Evolutionary conservation across 2,329 filamentous ascomycete genomes (phyloP), one percentile per base, ranked within the genome.

Genomic region (Geosmithia putterillii): DNA sequence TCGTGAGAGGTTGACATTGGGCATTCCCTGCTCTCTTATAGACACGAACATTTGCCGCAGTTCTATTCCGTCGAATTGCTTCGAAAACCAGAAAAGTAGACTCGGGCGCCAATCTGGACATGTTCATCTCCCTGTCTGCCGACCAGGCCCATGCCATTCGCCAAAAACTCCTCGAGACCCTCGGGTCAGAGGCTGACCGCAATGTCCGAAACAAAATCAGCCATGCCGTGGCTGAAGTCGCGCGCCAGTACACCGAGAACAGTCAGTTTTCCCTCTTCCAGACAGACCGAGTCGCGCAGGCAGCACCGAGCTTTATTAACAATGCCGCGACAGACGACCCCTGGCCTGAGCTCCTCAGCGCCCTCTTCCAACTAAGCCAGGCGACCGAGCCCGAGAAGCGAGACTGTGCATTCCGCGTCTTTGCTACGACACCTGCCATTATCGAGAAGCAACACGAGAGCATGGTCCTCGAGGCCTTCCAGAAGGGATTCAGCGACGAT

Each of bases 401-500:
- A 49, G 92, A 96, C 66, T 87, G 83, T 40, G 87, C 92, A 17
- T 98, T 92, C 68, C 80, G 92, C 48, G 92, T 98, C 55, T 95
- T 98, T 61, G 83, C 89, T 38, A 90, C 89, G 1, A 96, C 90
- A 1, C 92, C 92, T 4, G 85, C 85, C 25, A 90, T 98, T 54
- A 96, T 98, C 54, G 88, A 95, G 66, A 90, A 83, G 63, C 86
- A 95, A 59, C 90, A 96, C 55, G 87, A 95, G 60, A 84, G 88
- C 49, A 80, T 84, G n/a, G 88, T 98, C 28, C 70, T 90, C 37
- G 76, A 79, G 49, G 89, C 92, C 14, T 98, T 98, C 60, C 80
- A 84, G 46, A 86, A 85, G 54, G 92, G 90, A 2, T 95, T 98
- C 65, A 86, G 86, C 56, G 92, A 98, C 63, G 81, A 83, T 43